These are phyloP conservation scores for Grammothele lineata DNA, from an alignment of 768 basidiomycete genomes.

Conservation along the genomic window DNA sequence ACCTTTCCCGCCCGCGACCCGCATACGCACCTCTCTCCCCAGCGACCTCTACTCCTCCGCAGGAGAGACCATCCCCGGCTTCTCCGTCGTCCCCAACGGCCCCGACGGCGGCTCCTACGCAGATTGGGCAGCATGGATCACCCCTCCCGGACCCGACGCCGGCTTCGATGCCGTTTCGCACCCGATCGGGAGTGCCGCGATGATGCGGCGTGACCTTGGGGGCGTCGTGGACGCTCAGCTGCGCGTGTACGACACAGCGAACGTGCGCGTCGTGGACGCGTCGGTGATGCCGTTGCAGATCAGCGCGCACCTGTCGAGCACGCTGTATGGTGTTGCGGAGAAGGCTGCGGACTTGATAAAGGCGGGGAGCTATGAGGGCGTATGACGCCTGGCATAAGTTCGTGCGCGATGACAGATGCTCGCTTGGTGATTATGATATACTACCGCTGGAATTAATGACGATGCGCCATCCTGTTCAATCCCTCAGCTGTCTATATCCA, in stretches of 20 bases:
- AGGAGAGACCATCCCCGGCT: conserved; percentile 42
- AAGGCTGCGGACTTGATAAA: conserved; percentile 29
- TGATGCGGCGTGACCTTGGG: conserved; percentile 29
- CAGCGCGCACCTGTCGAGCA: conserved; percentile 43
- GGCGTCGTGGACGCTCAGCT: conserved; percentile 49
- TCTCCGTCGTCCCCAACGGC: conserved; percentile 37
- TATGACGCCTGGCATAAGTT: too few species aligned
- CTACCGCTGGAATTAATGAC: too few species aligned
- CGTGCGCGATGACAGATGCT: too few species aligned
- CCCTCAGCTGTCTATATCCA: too few species aligned
- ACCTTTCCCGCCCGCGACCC: too few species aligned
- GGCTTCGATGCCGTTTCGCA: conserved; percentile 45
- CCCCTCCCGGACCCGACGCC: too few species aligned
- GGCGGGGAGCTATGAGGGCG: too few species aligned
- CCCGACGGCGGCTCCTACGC: conserved; percentile 40
- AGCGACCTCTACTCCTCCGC: conserved; percentile 1
- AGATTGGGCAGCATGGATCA: conserved; percentile 45
- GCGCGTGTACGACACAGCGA: conserved; percentile 47
- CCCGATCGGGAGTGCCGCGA: conserved; percentile 41
- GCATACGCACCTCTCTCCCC: too few species aligned
- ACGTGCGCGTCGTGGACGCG: conserved; percentile 53
- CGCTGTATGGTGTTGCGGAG: conserved; percentile 31
- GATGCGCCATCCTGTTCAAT: too few species aligned
- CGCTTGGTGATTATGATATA: too few species aligned
- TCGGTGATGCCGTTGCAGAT: conserved; percentile 51